phyloP scores from a whole-genome alignment of 1,139 yeast genomes.

The Hyphopichia buzzinii region DNA sequence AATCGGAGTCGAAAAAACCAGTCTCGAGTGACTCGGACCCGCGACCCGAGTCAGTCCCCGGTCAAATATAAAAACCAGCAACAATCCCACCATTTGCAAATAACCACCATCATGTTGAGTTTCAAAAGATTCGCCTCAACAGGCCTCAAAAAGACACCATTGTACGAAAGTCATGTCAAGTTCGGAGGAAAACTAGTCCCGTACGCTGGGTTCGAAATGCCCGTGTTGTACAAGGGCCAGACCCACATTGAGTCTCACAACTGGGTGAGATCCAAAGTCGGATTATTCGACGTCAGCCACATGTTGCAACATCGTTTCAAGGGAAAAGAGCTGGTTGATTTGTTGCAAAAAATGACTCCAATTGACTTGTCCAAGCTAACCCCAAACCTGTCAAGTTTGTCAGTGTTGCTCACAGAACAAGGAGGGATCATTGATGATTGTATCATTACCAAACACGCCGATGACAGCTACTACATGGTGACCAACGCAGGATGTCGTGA shows the following conservation, averaged over 20 bases:
- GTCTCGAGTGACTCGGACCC: not conserved
- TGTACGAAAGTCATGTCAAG: slow-evolving; percentile 73
- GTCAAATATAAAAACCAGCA: not conserved
- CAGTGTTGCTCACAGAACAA: slow-evolving; percentile 68
- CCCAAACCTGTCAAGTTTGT: slow-evolving; percentile 65
- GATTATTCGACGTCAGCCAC: slow-evolving; percentile 90
- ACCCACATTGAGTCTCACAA: slow-evolving; percentile 89
- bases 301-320: slow-evolving; percentile 84
- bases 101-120: slow-evolving; percentile 14
- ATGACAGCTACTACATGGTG: slow-evolving; percentile 82
- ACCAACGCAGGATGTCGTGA: slow-evolving; percentile 95
- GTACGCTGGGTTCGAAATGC: slow-evolving; percentile 95
- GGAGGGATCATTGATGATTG: slow-evolving; percentile 94
- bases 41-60: slow-evolving; percentile 1
- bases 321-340: slow-evolving; percentile 67
- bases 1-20: no score
- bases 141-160: slow-evolving; percentile 62
- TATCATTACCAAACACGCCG: slow-evolving; percentile 79
- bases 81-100: not conserved
- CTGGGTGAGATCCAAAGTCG: slow-evolving; percentile 88
- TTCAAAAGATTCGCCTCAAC: slow-evolving; percentile 27
- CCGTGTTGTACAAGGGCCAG: slow-evolving; percentile 79
- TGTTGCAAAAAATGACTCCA: slow-evolving; percentile 81
- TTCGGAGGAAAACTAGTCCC: slow-evolving; percentile 91
- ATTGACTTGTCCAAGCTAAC: slow-evolving; percentile 63